A percentile compares a stretch with the other conserved stretches of the same genome.
These are phyloP conservation scores for Pythium pyrilobum DNA, from an alignment of 352 stramenopile genomes.

Conservation along the genomic window DNA sequence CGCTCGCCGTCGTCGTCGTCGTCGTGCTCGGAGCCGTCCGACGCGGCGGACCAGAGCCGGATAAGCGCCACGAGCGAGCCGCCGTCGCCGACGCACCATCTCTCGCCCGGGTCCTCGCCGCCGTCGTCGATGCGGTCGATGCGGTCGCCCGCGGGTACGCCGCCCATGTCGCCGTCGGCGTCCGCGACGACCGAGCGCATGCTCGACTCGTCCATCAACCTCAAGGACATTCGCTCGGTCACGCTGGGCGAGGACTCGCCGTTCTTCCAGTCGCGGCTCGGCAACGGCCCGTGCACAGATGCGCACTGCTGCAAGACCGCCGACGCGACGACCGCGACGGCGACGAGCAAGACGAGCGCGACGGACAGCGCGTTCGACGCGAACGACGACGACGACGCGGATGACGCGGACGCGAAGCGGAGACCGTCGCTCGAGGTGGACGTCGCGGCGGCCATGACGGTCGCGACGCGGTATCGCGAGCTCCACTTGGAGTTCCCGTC, in stretches of 20 bases:
- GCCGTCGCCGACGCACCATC: neutral
- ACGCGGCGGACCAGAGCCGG: constrained; percentile 1
- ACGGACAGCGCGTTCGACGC: constrained; percentile 8
- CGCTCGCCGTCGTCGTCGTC: constrained; percentile 18
- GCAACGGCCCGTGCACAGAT: constrained; percentile 4
- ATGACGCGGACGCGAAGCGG: constrained; percentile 17
- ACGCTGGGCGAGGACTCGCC: constrained; percentile 34
- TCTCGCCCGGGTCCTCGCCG: constrained; percentile 2
- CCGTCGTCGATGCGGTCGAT: neutral
- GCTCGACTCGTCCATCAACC: constrained; percentile 54
- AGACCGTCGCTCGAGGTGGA: constrained; percentile 31
- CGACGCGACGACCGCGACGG: neutral
- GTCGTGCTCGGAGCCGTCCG: constrained; percentile 16
- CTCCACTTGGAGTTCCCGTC: constrained; percentile 69
- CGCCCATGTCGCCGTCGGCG: constrained; percentile 14
- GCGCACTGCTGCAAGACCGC: constrained; percentile 1
- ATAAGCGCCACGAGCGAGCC: constrained; percentile 10
- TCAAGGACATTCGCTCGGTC: constrained; percentile 53
- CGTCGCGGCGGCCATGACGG: constrained; percentile 45
- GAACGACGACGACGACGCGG: neutral
- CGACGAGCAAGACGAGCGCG: constrained; percentile 3
- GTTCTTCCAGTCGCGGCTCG: constrained; percentile 50
- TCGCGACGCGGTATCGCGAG: constrained; percentile 55
- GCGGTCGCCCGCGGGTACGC: neutral
- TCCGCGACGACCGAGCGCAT: constrained; percentile 1